phyloP scores from a whole-genome alignment of 2,329 filamentous ascomycete species.

The Sphaerulina vaccinii region DNA sequence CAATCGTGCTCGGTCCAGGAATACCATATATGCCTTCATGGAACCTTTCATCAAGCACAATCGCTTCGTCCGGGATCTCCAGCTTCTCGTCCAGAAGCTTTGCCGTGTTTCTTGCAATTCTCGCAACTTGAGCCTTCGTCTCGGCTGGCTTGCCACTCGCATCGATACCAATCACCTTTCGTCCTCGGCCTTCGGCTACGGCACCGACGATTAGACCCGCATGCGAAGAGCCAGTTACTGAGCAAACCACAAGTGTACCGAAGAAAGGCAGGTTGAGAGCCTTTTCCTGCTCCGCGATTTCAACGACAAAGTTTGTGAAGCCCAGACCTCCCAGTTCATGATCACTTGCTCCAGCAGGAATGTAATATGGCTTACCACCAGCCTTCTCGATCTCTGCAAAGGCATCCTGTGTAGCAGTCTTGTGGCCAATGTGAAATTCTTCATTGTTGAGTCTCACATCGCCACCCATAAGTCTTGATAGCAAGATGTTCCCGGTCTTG shows the following conservation, averaged over 20 bases:
- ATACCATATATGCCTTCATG: slow-evolving; percentile 68
- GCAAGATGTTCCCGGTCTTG: slow-evolving; percentile 68
- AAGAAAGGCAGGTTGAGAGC: slow-evolving; percentile 60
- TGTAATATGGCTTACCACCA: slow-evolving; percentile 67
- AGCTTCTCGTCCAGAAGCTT: slow-evolving; percentile 61
- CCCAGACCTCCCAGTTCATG: slow-evolving; percentile 69
- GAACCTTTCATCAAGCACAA: slow-evolving; percentile 64
- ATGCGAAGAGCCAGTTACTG: slow-evolving; percentile 68
- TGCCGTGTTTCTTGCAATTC: slow-evolving; percentile 65
- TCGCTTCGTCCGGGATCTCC: slow-evolving; percentile 62
- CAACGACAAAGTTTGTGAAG: slow-evolving; percentile 69
- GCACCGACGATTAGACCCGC: slow-evolving; percentile 73
- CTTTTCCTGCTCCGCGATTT: slow-evolving; percentile 64
- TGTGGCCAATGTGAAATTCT: slow-evolving; percentile 68
- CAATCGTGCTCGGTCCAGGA: slow-evolving; percentile 63
- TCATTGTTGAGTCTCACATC: slow-evolving; percentile 61
- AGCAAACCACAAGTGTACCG: slow-evolving; percentile 63
- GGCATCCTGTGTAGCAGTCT: slow-evolving; percentile 51
- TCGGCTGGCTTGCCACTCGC: slow-evolving; percentile 60
- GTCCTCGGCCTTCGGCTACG: slow-evolving; percentile 50
- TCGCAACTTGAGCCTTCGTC: slow-evolving; percentile 64
- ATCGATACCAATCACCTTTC: slow-evolving; percentile 67
- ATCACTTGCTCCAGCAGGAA: slow-evolving; percentile 69
- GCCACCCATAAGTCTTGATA: slow-evolving; percentile 54
- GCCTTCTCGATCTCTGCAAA: slow-evolving; percentile 52